These are phyloP conservation scores for Diutina siamensis DNA, from an alignment of 1,139 yeast species.

Conservation along the genomic window DNA sequence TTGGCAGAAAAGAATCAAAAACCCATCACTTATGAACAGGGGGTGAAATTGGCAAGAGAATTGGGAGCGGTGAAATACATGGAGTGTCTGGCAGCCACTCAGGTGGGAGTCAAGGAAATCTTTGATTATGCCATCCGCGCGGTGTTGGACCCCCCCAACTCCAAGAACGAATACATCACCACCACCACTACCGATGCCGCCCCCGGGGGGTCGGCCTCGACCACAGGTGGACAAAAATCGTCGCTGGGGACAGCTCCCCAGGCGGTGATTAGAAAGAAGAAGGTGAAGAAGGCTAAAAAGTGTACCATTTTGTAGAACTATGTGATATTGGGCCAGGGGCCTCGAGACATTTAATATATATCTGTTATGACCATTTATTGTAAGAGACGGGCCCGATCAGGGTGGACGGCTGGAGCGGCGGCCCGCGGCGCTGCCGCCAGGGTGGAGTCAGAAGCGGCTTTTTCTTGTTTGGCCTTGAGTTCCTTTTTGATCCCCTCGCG, in stretches of 20 bases:
- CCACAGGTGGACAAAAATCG: not conserved
- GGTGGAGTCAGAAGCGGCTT: slow-evolving; percentile 5
- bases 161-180: slow-evolving; percentile 9
- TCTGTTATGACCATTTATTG: not conserved
- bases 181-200: not conserved
- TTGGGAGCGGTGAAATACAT: slow-evolving; percentile 64
- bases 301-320: slow-evolving; percentile 32
- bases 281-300: slow-evolving; percentile 33
- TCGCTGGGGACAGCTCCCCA: not conserved
- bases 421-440: not conserved
- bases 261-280: slow-evolving; percentile 14
- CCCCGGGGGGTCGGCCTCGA: not conserved
- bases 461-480: slow-evolving; percentile 14
- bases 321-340: slow-evolving; percentile 7
- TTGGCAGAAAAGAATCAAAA: slow-evolving; percentile 49
- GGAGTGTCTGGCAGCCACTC: slow-evolving; percentile 93
- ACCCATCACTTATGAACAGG: slow-evolving; percentile 57
- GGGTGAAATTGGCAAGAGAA: slow-evolving; percentile 56
- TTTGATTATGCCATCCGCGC: slow-evolving; percentile 73
- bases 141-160: slow-evolving; percentile 47
- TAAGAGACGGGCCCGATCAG: not conserved
- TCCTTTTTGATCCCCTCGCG: slow-evolving; percentile 34
- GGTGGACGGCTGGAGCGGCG: slow-evolving; percentile 2
- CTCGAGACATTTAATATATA: not conserved
- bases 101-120: slow-evolving; percentile 71